Base-by-base conservation (phyloP, 257 asterid genomes). In the Solanum commersonii region DNA sequence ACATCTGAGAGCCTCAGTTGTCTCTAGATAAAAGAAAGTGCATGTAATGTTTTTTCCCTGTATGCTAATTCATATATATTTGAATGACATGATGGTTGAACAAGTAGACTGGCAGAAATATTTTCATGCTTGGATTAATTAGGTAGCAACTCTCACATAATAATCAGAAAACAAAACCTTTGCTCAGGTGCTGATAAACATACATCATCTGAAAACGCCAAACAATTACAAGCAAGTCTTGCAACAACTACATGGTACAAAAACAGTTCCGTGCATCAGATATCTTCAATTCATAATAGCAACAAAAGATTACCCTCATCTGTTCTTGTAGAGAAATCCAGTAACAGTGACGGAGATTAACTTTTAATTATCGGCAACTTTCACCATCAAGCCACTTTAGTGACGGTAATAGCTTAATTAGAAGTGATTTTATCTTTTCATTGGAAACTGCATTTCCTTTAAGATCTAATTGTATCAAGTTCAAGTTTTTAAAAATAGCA, bases 381-480 rank as follows among this genome's bases (percentile, higher is more conserved):
- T 92, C 96, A 86, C 94, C 95, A 85, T 97, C 97, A 60, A 97
- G 92, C 98, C 98, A 95, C 91, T 92, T 91, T 35, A 97, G 89
- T 38, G 92, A 27, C 8, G 97, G 96, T 94, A 95, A 88, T 83
- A 97, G 84, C 93, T 92, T 93, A 27, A 84, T 16, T 10, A 95
- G 92, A 90, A 92, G 91, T 13, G 90, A 87, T 89, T 92, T 93
- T 46, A 94, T 90, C 83, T 87, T 88, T 84, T 90, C 92, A 11
- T 93, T 91, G 2, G 84, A 92, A 13, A 89, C 90, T 76, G 94
- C 91, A 87, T 97, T 97, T 87, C 98, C 99, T 63, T 5, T n/a
- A 15, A 95, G 87, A 87, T 94, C 98, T 89, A 97, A 78, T 78
- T 97, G 99, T 18, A 60, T 84, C 98, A 97, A 90, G 88, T 89